Conservation (phyloP, 2,329 filamentous ascomycete species). For the Clarireedia sp. region DNA sequence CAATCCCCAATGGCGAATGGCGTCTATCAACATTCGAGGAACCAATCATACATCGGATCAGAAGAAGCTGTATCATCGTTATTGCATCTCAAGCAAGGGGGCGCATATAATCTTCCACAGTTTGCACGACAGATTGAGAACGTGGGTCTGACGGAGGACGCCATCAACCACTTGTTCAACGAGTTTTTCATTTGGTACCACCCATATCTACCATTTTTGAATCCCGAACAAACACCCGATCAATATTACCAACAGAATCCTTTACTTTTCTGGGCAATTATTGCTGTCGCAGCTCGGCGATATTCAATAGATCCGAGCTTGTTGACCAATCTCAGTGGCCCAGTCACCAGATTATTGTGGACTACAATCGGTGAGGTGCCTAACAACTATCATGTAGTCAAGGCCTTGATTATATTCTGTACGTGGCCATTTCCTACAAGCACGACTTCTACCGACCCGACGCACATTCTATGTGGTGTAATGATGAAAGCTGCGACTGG, state of each 20-base stretch:
- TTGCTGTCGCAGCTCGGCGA: constrained; percentile 66
- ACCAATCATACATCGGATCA: constrained; percentile 55
- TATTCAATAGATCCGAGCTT: constrained; percentile 53
- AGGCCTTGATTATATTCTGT: constrained; percentile 71
- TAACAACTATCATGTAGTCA: constrained; percentile 72
- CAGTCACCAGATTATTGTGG: constrained; percentile 66
- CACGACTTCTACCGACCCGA: constrained; percentile 71
- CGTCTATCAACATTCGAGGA: constrained; percentile 48
- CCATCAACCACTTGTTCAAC: constrained; percentile 57
- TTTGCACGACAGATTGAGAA: constrained; percentile 44
- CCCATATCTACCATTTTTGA: constrained; percentile 69
- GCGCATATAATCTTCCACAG: constrained; percentile 36
- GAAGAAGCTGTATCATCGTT: constrained; percentile 62
- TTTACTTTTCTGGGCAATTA: constrained; percentile 78
- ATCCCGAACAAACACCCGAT: constrained; percentile 57
- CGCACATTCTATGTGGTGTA: constrained; percentile 67
- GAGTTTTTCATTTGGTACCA: constrained; percentile 73
- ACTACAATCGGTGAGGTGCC: constrained; percentile 69
- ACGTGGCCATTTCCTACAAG: constrained; percentile 80
- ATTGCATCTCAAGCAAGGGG: constrained; percentile 57
- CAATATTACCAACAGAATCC: constrained; percentile 70
- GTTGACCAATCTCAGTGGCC: constrained; percentile 59
- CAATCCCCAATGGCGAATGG: constrained; percentile 53
- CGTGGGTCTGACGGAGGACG: constrained; percentile 55
- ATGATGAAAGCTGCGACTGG: constrained; percentile 86